Base-by-base conservation (phyloP, 768 basidiomycete genomes). In the Leucogyrophana mollusca region DNA sequence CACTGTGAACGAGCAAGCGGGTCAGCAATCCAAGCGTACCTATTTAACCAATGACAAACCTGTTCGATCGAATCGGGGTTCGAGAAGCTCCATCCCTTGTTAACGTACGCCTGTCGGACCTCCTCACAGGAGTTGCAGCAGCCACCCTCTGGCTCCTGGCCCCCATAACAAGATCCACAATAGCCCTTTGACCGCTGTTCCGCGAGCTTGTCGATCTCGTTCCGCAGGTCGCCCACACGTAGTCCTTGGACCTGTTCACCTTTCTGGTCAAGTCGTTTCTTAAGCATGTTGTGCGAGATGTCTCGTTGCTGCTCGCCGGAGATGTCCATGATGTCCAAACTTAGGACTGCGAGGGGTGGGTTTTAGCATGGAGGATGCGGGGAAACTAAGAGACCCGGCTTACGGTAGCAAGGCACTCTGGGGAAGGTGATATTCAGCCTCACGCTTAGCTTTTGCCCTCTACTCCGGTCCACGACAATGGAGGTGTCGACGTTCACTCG, bases 111-210 rank as follows among this genome's bases (percentile, higher is more conserved):
- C 64, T 85, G 78, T 34, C 96, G 80, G 20, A 99, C 96, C 1
- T 93, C 87, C 61, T 99, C 96, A 65, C 96, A 99, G 35, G 84
- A 85, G 63, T 99, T 91, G 69, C 96, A 99, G 68, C 96, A 99
- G 4, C 93, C 94, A 60, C 66, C 68, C 36, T 73, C 74, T 3
- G 92, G 87, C 43, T 77, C 80, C 20, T 79, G 53, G 46, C 92
- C 96, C 47, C 96, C 96, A 55, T 90, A 99, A 69, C 96, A 99
- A 4, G 93, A 95, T 4, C 96, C 96, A 69, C 95, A 98, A 62
- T 92, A 94, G 48, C 73, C 76, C 1, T 69, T 66, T 40, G 77
- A 66, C 62, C 81, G 74, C 61, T 73, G 69, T 48, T 82, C 72
- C 52, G 80, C 83, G 55, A 90, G 67, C 64, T 81, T 85, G 66